These are phyloP conservation scores for Drechslerella stenobrocha DNA, from an alignment of 2,329 filamentous ascomycete species.

Conservation along the genomic window DNA sequence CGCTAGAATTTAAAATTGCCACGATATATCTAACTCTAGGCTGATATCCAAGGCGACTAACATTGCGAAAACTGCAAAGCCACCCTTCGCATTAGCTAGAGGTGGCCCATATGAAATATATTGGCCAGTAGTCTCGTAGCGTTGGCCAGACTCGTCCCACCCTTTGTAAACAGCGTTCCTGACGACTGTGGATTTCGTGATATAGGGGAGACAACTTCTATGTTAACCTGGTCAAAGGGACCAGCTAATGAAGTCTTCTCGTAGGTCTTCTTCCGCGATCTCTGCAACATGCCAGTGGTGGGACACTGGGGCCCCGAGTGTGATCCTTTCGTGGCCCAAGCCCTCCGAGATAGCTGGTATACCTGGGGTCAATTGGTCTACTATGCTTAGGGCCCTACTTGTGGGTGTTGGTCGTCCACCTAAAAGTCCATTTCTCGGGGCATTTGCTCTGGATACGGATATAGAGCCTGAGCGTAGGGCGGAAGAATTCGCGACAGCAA, in stretches of 20 bases:
- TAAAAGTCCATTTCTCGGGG: neutral
- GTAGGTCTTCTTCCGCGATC: conserved; percentile 34
- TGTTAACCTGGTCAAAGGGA: too few relatives aligned
- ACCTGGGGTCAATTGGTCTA: conserved; percentile 1
- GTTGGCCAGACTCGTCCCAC: too few relatives aligned
- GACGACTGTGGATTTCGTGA: too few relatives aligned
- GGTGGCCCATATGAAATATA: too few relatives aligned
- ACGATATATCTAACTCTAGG: too few relatives aligned
- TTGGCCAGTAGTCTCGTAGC: too few relatives aligned
- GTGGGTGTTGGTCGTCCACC: neutral
- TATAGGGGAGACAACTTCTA: too few relatives aligned
- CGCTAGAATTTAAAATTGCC: too few relatives aligned
- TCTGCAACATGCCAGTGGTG: conserved; percentile 35
- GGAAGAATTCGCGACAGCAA: neutral
- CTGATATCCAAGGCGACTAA: too few relatives aligned
- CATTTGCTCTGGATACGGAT: conserved; percentile 2
- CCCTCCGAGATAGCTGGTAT: neutral
- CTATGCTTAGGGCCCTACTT: neutral
- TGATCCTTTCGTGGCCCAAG: conserved; percentile 12
- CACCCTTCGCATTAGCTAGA: too few relatives aligned
- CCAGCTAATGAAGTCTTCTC: conserved; percentile 42
- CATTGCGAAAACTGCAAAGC: too few relatives aligned
- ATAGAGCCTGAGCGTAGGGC: conserved; percentile 10
- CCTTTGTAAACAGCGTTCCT: too few relatives aligned
- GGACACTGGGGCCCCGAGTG: conserved; percentile 7